Evolutionary conservation across 73 alveolate species (phyloP).

Genomic region (Chromera velia): DNA sequence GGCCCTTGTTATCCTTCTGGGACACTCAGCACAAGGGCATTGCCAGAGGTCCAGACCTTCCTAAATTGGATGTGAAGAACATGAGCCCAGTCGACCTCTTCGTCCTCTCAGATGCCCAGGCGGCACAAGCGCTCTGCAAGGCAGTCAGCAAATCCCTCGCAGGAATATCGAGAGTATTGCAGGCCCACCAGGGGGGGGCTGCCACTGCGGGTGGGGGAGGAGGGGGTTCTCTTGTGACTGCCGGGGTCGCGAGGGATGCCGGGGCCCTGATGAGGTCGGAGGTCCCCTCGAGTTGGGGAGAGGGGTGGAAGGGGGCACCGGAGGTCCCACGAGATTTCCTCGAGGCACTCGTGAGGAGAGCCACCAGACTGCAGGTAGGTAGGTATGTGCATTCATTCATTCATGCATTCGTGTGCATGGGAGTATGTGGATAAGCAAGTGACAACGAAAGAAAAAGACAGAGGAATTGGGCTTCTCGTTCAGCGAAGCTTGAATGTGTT

Average conservation of each 20-base stretch:
- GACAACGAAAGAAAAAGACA: too few species aligned
- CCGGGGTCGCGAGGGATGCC: too few species aligned
- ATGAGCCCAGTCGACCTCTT: neutral
- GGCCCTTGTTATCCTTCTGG: neutral
- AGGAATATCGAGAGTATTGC: neutral
- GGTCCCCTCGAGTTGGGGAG: too few species aligned
- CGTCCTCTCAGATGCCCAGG: neutral
- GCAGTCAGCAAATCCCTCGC: neutral
- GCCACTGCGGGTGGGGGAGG: neutral
- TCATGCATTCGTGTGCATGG: too few species aligned
- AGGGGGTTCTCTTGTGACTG: neutral
- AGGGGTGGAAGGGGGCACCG: too few species aligned
- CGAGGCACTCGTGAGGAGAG: neutral
- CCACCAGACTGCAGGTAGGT: neutral
- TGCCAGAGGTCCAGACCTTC: neutral
- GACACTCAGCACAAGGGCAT: neutral
- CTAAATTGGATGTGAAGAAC: neutral
- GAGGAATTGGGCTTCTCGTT: too few species aligned
- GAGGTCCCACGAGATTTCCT: neutral
- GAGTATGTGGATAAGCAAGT: too few species aligned
- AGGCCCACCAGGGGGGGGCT: neutral
- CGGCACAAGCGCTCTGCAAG: neutral
- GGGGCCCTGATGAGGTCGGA: too few species aligned
- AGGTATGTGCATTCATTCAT: too few species aligned
- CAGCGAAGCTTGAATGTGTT: too few species aligned